A percentile compares a stretch with the other conserved stretches of the same genome.
Evolutionary conservation across 2,329 filamentous ascomycete species (phyloP).

Genomic region (Paramyrothecium sp.): DNA sequence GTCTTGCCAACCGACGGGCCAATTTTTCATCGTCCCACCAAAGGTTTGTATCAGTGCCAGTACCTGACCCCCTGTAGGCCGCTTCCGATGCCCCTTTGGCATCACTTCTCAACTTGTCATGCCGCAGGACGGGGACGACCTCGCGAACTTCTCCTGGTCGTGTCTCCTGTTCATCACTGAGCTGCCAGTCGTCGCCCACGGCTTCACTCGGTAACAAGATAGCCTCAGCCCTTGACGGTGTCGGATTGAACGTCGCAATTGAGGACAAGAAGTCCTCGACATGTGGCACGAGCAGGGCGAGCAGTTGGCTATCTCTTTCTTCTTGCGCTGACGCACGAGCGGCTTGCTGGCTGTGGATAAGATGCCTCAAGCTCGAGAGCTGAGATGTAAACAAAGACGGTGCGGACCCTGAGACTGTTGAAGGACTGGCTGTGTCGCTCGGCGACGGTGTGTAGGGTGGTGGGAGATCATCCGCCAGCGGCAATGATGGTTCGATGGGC

Average conservation of each 20-base stretch:
- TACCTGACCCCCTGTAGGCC: not conserved
- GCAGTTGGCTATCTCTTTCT: conserved; percentile 33
- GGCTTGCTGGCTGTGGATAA: conserved; percentile 32
- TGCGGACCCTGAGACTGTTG: conserved; percentile 4
- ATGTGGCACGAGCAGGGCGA: conserved; percentile 37
- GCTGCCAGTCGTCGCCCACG: conserved; percentile 32
- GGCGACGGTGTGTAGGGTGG: not conserved
- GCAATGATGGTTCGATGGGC: not conserved
- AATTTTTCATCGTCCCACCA: conserved; percentile 49
- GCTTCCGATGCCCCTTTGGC: conserved; percentile 4
- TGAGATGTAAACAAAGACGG: conserved; percentile 31
- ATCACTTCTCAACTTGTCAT: conserved; percentile 11
- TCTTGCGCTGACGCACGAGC: conserved; percentile 30
- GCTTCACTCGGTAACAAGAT: conserved; percentile 42
- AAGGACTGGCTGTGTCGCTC: conserved; percentile 11
- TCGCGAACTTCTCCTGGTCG: conserved; percentile 25
- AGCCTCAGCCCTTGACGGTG: conserved; percentile 37
- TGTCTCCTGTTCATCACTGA: conserved; percentile 29
- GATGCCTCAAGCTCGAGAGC: conserved; percentile 32
- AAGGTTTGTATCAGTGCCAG: conserved; percentile 14
- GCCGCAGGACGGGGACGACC: conserved; percentile 26
- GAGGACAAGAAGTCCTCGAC: conserved; percentile 40
- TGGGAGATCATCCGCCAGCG: not conserved
- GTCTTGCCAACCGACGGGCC: conserved; percentile 42
- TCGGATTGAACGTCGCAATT: conserved; percentile 28